phyloP scores from a whole-genome alignment of 1,284 basidiomycete genomes.

The Meira miltonrushii region DNA sequence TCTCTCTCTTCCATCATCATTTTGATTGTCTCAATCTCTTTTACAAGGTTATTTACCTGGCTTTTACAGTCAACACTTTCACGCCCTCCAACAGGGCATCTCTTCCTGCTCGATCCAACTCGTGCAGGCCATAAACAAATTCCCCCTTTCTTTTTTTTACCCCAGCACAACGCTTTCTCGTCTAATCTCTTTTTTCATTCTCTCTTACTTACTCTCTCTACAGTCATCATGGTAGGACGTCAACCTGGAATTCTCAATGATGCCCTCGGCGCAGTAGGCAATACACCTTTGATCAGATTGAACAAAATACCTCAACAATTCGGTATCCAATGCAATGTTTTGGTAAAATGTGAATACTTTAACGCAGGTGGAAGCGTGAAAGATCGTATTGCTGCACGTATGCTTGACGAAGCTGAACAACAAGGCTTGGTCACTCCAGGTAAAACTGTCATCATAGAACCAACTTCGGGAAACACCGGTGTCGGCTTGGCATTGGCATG shows the following conservation, averaged over 20 bases:
- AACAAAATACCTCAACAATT: constrained; percentile 71
- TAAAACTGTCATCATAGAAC: constrained; percentile 82
- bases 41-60: no score
- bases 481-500: constrained; percentile 64
- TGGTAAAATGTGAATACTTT: constrained; percentile 84
- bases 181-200: not conserved
- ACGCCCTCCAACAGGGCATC: no score
- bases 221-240: not conserved
- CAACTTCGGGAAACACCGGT: constrained; percentile 89
- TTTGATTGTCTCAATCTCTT: no score
- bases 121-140: not conserved
- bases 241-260: constrained; percentile 24
- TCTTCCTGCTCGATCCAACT: not conserved
- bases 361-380: constrained; percentile 91
- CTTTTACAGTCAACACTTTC: no score
- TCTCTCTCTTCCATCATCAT: no score
- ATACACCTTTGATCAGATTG: constrained; percentile 83
- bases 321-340: constrained; percentile 79
- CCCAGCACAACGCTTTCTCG: not conserved
- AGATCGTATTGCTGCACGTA: constrained; percentile 78
- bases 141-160: not conserved
- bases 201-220: not conserved
- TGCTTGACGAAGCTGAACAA: constrained; percentile 86
- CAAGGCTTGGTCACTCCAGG: constrained; percentile 81
- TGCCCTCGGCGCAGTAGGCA: constrained; percentile 77